Base-by-base conservation (phyloP, 176 grass and related monocot genomes). In the Aegilops umbellulata region DNA sequence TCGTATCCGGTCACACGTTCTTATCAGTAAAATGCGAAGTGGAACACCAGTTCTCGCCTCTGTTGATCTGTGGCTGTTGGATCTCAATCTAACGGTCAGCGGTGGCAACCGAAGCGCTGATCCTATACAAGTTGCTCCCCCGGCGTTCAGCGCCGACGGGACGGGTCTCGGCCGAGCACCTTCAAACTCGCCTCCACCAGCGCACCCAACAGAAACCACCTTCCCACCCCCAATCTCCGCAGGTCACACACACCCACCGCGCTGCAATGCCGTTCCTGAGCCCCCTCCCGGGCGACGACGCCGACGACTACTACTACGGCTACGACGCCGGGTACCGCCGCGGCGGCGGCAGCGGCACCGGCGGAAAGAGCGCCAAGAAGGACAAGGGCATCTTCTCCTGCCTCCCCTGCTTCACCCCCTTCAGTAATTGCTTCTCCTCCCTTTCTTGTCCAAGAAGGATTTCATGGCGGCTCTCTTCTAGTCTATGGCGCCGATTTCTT, bases 401-500 rank as follows among this genome's bases (percentile, higher is more conserved):
- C 89, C 74, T 90, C 80, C 89, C 85, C 32, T 90, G 89, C 80
- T 90, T 90, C 74, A 19, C 46, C 65, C 80, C 89, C 89, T 83
- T 81, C 80, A 87, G 89, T 90, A 74, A 64, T 72, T 15, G 25
- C 82, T 10, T 60, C 53, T 42, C 41, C 41, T 17, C 63, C 20
- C 35, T 38, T 61, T 36, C 47, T 60, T 44, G 29, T 20, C 60
- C 8, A 19, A 44, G n/a, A 29, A 79, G 57, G 74, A 6, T 87
- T 78, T 47, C 65, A 46, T 82, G 31, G 16, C 29, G 31, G 16
- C 29, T 22, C 20, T 71, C 25, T 41, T 62, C 26, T 17, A 8
- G 23, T 26, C 53, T 9, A 26, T 76, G 36, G 16, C n/a, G 57
- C 57, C 57, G 57, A 23, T 24, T 75, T 75, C 23, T 2, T 66